Base-by-base conservation (phyloP, 1,284 basidiomycete genomes). In the Leccinum fuscescens region DNA sequence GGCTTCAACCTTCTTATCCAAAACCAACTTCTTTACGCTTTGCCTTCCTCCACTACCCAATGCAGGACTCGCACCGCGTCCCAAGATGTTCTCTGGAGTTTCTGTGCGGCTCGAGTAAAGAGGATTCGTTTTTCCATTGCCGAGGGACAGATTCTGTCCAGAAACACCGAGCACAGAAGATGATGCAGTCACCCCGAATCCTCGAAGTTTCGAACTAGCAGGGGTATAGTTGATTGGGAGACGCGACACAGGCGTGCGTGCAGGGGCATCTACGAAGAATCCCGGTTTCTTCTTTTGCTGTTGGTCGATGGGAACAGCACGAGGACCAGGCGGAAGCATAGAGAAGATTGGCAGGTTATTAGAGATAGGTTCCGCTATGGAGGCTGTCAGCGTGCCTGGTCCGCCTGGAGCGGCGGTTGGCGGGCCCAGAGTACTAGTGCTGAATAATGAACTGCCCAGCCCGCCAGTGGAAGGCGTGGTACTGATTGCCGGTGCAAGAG, bases 11-110 rank as follows among this genome's bases (percentile, higher is more conserved):
- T 86, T 90, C 73, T 89, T 92, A 70, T 95, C 91, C 59, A 98
- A 77, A 44, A 96, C 89, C 57, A 99, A 85, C 74, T 97, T 96
- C 82, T 98, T 99, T 63, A 98, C 93, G 72, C 93, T 97, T 60
- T 90, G 86, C 44, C 90, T 83, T 22, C 78, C 77, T n/a, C 86
- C 86, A 61, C 84, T 86, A 66, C 90, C 80, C 54, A 90, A 71
- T 68, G 87, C 78, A 71, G 94, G 76, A 79, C 90, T 92, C 27
- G 86, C 84, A 68, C 77, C 89, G 35, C 82, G 81, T 24, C 80
- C 80, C 29, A 85, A 64, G 64, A 86, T 80, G 6, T 77, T 72
- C 58, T 89, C 87, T 11, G 85, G 77, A 4, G 78, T 79, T 33
- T 81, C 80, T 22, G 70, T 66, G 5, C 80, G 80, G 64, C 78